A percentile compares a stretch with the other conserved stretches of the same genome.
phyloP scores from a whole-genome alignment of 202 grass and related monocot species.

The Setaria viridis region DNA sequence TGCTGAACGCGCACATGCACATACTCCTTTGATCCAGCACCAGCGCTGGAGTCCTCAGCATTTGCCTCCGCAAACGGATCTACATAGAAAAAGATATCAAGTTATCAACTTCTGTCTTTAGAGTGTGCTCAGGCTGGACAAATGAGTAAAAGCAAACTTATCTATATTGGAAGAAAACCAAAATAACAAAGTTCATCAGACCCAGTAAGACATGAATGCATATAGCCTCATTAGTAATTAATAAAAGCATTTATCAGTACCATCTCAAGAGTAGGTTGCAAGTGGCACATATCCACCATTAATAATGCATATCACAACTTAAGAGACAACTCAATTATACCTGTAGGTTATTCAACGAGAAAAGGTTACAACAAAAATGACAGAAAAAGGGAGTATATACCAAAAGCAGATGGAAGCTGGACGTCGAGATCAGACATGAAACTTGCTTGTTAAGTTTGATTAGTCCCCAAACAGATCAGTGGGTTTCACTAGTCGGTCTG shows the following conservation, averaged over 20 bases:
- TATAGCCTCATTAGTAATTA: background rate
- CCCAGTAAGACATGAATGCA: background rate
- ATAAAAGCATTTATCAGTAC: background rate
- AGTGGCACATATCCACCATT: background rate
- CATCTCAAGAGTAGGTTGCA: background rate
- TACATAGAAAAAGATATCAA: constrained; percentile 25
- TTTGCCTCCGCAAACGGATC: constrained; percentile 95
- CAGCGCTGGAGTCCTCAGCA: constrained; percentile 77
- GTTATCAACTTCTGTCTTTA: background rate
- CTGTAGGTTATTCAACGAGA: background rate
- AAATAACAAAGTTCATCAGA: background rate
- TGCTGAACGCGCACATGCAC: constrained; percentile 94
- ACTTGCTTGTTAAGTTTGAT: constrained; percentile 52
- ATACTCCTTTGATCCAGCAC: constrained; percentile 83
- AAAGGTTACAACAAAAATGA: background rate
- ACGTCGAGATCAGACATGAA: constrained; percentile 91
- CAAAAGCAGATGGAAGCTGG: constrained; percentile 78
- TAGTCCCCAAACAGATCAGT: constrained; percentile 12
- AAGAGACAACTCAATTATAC: background rate
- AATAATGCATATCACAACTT: background rate
- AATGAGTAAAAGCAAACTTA: background rate
- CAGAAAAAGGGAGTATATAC: constrained; percentile 43
- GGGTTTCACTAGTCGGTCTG: constrained; percentile 26
- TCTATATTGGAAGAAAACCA: background rate
- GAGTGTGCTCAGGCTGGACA: background rate